These are phyloP conservation scores for Solanum rostratum DNA, from an alignment of 257 asterid genomes.

Conservation along the genomic window DNA sequence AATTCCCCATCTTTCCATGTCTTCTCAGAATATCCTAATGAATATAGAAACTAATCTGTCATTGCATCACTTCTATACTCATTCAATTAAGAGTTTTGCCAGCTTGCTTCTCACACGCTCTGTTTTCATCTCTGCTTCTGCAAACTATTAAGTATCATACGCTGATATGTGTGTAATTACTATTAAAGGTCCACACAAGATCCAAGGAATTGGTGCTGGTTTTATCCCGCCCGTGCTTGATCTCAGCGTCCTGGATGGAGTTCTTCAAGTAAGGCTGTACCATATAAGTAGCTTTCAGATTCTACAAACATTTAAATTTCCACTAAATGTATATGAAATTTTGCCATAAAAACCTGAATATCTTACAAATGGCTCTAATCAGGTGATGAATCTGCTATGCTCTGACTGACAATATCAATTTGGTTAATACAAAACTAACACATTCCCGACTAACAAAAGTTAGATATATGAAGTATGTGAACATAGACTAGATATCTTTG, in stretches of 20 bases:
- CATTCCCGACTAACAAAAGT: not conserved
- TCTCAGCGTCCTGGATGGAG: slow-evolving; percentile 24
- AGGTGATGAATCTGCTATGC: not conserved
- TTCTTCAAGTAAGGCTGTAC: slow-evolving; percentile 21
- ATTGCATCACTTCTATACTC: not conserved
- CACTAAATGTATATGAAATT: not conserved
- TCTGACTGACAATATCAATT: not conserved
- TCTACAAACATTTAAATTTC: not conserved
- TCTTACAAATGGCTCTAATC: not conserved
- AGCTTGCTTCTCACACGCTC: not conserved
- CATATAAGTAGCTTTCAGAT: not conserved
- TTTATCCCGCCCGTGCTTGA: slow-evolving; percentile 29
- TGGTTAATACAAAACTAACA: not conserved
- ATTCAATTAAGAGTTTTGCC: not conserved
- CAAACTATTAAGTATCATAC: not conserved
- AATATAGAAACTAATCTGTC: not conserved
- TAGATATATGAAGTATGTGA: not conserved
- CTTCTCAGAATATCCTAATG: not conserved
- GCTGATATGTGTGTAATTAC: not conserved
- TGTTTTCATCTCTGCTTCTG: not conserved
- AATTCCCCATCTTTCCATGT: not conserved
- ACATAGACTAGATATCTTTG: not conserved
- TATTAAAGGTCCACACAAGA: slow-evolving; percentile 26
- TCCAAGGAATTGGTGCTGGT: slow-evolving; percentile 41
- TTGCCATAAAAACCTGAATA: not conserved